Base-by-base conservation (phyloP, 345 rosid species). In the Melastoma malabathricum region DNA sequence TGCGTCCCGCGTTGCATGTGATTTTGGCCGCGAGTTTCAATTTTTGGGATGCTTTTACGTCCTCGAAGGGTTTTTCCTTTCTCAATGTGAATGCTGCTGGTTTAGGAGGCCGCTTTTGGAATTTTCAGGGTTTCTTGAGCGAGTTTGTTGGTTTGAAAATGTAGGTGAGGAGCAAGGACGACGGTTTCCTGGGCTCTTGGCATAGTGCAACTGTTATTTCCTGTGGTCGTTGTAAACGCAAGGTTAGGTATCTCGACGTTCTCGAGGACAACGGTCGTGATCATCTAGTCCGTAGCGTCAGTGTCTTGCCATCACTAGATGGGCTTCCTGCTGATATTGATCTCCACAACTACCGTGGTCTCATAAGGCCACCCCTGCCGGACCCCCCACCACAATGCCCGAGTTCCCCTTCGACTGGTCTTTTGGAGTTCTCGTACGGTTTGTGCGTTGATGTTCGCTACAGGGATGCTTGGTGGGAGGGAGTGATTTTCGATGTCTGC, bases 111-210 rank as follows among this genome's bases (percentile, higher is more conserved):
- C 25, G 4, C 2, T 22, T 22, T 22, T 22, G 25, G 25, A 22
- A 9, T 31, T 5, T 31, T 6, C 9, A 9, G 38, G 10, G 38
- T 5, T 31, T 31, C 1, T 31, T 31, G 10, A 31, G 38, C 9
- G 38, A 2, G 9, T 31, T 31, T 31, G 38, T 31, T 3, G 38
- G 38, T 31, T 31, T 5, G 38, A 31, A 31, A 31, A 15, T 5
- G 15, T 55, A 85, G 97, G 85, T 85, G 51, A 69, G 80, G 54
- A 83, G 93, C 22, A 62, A 62, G 29, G 93, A 85, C 20, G 83
- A 80, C n/a, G 95, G 93, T 18, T 84, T 80, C 67, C 54, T 39
- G n/a, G 95, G 93, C 17, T 82, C 93, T 23, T 89, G 95, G 97
- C 77, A 85, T 48, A 43, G 54, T 13, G 95, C 78, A 56, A 70